Percentiles rank a stretch among this genome's conserved stretches.
These are phyloP conservation scores for Neohortaea acidophila DNA, from an alignment of 495 filamentous ascomycete genomes.

Conservation along the genomic window DNA sequence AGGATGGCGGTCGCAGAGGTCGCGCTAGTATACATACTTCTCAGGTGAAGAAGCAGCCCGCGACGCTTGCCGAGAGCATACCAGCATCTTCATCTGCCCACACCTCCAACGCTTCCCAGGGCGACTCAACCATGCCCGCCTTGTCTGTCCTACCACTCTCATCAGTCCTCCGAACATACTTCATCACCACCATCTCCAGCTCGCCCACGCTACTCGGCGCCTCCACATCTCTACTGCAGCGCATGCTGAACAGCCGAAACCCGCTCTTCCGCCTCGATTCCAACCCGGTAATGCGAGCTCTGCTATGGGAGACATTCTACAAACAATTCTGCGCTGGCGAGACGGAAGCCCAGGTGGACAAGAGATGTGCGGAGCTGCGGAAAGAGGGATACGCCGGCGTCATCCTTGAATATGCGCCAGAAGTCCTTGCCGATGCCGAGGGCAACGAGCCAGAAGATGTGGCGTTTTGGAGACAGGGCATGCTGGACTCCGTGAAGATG, in stretches of 20 bases:
- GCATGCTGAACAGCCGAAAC: conserved; percentile 53
- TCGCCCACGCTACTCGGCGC: conserved; percentile 55
- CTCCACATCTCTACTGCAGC: conserved; percentile 51
- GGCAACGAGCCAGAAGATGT: conserved; percentile 40
- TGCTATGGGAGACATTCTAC: conserved; percentile 68
- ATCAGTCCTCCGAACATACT: conserved; percentile 59
- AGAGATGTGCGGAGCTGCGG: conserved; percentile 44
- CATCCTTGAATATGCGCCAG: conserved; percentile 61
- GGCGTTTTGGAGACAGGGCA: conserved; percentile 56
- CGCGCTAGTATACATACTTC: background rate
- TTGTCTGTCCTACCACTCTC: conserved; percentile 59
- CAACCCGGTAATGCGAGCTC: conserved; percentile 26
- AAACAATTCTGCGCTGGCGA: conserved; percentile 73
- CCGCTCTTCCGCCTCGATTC: conserved; percentile 28
- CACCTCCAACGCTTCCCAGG: background rate
- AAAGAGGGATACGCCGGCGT: conserved; percentile 58
- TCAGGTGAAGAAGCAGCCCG: background rate
- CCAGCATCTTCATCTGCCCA: background rate
- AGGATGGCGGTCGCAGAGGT: background rate
- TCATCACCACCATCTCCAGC: conserved; percentile 66
- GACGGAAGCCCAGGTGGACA: conserved; percentile 42
- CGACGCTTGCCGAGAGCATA: background rate
- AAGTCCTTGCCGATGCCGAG: conserved; percentile 48
- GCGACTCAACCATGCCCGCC: conserved; percentile 4
- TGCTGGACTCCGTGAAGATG: conserved; percentile 60